These are phyloP conservation scores for Acanthamoeba rhysodes DNA, from an alignment of 208 protist genomes.

Conservation along the genomic window DNA sequence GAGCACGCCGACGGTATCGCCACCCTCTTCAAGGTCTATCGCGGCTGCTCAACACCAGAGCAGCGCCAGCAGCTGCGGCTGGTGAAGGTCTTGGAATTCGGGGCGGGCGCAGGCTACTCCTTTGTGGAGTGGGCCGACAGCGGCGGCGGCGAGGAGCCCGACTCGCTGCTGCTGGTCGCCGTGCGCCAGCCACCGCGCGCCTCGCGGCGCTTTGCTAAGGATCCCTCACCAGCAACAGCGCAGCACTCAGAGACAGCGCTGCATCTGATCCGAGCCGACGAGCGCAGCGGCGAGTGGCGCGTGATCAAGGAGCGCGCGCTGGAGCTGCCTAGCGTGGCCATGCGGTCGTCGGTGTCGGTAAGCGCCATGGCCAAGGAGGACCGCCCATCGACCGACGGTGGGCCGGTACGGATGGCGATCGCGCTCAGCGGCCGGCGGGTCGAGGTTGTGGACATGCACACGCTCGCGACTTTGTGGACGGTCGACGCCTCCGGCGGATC, in stretches of 20 bases:
- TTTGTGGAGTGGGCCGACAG: conserved; percentile 41
- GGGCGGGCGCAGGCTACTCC: background rate
- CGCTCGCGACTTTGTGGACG: conserved; percentile 5
- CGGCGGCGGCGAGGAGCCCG: background rate
- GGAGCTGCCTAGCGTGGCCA: background rate
- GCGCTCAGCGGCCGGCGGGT: background rate
- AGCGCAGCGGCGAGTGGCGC: background rate
- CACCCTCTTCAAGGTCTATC: conserved; percentile 51
- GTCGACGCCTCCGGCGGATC: conserved; percentile 3
- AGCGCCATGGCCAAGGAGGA: conserved; percentile 22
- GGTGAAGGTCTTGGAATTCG: conserved; percentile 34
- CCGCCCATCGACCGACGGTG: background rate
- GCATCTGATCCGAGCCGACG: background rate
- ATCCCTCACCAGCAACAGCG: background rate
- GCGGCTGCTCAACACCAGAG: background rate
- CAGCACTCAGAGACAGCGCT: background rate
- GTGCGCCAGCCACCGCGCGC: conserved; percentile 28
- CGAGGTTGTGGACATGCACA: conserved; percentile 44
- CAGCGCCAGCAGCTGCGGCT: background rate
- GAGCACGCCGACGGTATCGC: conserved; percentile 3
- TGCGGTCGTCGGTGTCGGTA: background rate
- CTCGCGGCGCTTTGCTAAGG: background rate
- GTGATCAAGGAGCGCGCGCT: background rate
- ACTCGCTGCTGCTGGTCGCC: background rate
- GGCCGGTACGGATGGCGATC: background rate